These are phyloP conservation scores for Circinella minor DNA, from an alignment of 371 early-diverging fungal species.

Conservation along the genomic window DNA sequence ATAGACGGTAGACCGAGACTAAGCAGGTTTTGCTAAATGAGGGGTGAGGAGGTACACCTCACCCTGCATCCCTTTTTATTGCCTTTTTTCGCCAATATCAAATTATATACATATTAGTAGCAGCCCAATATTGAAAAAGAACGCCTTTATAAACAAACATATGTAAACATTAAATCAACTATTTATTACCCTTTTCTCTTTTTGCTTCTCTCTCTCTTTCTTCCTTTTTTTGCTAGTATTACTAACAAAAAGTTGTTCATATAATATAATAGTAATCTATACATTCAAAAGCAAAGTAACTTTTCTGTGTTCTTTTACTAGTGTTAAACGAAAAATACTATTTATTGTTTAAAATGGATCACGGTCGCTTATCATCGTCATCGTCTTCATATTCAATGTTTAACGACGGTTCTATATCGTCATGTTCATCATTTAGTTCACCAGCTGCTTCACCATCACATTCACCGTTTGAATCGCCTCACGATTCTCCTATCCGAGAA, in stretches of 20 bases:
- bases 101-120: too few relatives aligned
- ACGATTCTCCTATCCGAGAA: slow-evolving; percentile 29
- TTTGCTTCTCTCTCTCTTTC: too few relatives aligned
- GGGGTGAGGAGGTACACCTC: neutral
- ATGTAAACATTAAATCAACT: neutral
- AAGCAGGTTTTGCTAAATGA: neutral
- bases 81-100: neutral
- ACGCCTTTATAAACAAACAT: slow-evolving; percentile 2
- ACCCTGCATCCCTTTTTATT: slow-evolving; percentile 7
- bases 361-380: neutral
- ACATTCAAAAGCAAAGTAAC: too few relatives aligned
- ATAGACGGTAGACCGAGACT: neutral
- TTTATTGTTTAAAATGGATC: neutral
- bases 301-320: too few relatives aligned
- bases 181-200: neutral
- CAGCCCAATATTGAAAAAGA: neutral
- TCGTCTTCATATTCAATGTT: slow-evolving; percentile 13
- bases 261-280: too few relatives aligned
- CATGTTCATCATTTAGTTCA: slow-evolving; percentile 24
- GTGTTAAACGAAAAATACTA: too few relatives aligned
- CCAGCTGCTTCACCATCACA: slow-evolving; percentile 27
- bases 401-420: slow-evolving; percentile 22
- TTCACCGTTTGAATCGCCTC: slow-evolving; percentile 34
- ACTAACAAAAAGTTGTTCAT: too few relatives aligned
- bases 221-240: too few relatives aligned